Base-by-base conservation (phyloP, 2,329 filamentous ascomycete species). In the Hypoxylon sp. region DNA sequence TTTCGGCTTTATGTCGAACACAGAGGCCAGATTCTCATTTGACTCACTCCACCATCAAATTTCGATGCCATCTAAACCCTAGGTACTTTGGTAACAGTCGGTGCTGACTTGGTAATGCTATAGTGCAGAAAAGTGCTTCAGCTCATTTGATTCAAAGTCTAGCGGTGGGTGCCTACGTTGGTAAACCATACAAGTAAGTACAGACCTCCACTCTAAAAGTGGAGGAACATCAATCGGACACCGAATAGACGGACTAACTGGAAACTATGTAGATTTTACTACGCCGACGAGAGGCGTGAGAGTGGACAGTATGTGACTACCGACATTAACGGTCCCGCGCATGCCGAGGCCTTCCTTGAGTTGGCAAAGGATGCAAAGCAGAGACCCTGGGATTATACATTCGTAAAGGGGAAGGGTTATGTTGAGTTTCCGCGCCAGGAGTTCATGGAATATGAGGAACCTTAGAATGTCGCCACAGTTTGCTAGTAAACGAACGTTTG, bases 101-200 rank as follows among this genome's bases (percentile, higher is more conserved):
- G 17, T 50, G 14, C 52, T 62, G 26, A 61, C 31, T 14, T 10
- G 17, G 3, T 11, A 1, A 1, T 13, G 8, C 22, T 17, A 24
- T 19, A 70, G 67, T 75, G 55, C 73, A 67, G 26, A 77, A 76
- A 57, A 59, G 19, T 35, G 65, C 71, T 1, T n/a, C 67, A 1
- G 69, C 74, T 3, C 50, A 69, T 31, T 51, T 73, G 64, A 67
- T 76, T 35, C 62, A 72, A 22, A 51, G 71, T 33, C 63, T 76
- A 3, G 74, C 69, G 13, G 52, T 53, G 14, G 60, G 33, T 5
- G 47, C 47, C 10, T 72, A 70, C 51, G 22, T 56, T 2, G 74
- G 67, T 10, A 76, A 72, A 24, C 74, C 70, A 1, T 77, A 73
- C 39, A 77, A 74, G 75, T 76, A 57, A 67, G 76, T 74, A 4